Conservation (phyloP, 345 rosid species). For the Geranium rotundifolium region DNA sequence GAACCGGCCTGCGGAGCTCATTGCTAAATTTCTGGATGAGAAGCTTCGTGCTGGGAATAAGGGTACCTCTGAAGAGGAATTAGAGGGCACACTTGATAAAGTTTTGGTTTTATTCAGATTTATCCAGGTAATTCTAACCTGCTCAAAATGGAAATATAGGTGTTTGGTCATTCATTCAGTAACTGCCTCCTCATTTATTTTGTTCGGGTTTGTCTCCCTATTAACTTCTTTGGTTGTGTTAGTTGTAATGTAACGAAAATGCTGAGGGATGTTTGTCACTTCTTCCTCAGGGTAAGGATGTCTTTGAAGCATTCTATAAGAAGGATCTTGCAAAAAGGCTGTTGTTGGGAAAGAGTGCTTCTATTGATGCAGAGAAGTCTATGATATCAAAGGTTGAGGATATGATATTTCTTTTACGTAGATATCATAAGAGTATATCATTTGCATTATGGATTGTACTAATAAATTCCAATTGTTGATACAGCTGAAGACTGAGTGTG, state of each 20-base stretch:
- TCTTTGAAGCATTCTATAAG: slow-evolving; percentile 95
- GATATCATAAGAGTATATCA: not conserved
- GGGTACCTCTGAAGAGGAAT: slow-evolving; percentile 98
- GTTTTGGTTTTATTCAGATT: slow-evolving; percentile 95
- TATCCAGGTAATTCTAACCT: slow-evolving; percentile 56
- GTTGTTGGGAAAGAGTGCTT: slow-evolving; percentile 92
- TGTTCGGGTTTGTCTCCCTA: not conserved
- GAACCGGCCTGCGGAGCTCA: slow-evolving; percentile 98
- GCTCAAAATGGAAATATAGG: slow-evolving; percentile 4
- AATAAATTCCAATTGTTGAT: slow-evolving; percentile 16
- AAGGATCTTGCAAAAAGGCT: slow-evolving; percentile 98
- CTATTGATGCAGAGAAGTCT: slow-evolving; percentile 97
- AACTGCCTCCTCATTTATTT: not conserved
- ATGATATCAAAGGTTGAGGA: slow-evolving; percentile 87
- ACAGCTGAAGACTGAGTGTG: slow-evolving; percentile 98
- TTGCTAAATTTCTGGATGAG: slow-evolving; percentile 95
- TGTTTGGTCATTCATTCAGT: not conserved
- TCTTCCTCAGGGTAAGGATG: slow-evolving; percentile 77
- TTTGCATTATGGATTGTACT: slow-evolving; percentile 9
- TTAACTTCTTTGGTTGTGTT: not conserved
- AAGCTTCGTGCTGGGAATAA: slow-evolving; percentile 99
- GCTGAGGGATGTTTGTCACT: slow-evolving; percentile 9
- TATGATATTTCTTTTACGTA: not conserved
- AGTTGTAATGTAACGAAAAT: slow-evolving; percentile 4
- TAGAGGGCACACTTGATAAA: slow-evolving; percentile 94